Percentiles rank a stretch among this genome's conserved stretches.
Evolutionary conservation across 139 green algal genomes (phyloP).

Genomic region (Trebouxia sp.): DNA sequence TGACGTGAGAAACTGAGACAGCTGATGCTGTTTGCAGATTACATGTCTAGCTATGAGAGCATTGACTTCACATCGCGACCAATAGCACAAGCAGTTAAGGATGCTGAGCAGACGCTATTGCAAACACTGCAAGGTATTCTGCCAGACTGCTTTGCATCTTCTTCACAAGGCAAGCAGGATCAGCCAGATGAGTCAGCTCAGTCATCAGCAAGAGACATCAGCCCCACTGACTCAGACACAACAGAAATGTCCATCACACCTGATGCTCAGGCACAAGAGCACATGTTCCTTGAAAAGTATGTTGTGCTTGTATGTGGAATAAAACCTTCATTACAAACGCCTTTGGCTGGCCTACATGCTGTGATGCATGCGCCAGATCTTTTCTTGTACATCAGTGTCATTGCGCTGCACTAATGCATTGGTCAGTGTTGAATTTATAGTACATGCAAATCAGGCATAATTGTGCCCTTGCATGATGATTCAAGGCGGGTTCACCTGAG

Average conservation of each 20-base stretch:
- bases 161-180: not conserved
- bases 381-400: conserved; percentile 13
- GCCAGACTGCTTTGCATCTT: not conserved
- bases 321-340: conserved; percentile 8
- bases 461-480: too few relatives aligned
- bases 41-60: conserved; percentile 19
- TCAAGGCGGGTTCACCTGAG: too few relatives aligned
- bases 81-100: not conserved
- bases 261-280: not conserved
- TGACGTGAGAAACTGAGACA: not conserved
- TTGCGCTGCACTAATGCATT: not conserved
- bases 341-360: not conserved
- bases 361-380: conserved; percentile 11
- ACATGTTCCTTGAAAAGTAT: not conserved
- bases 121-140: not conserved
- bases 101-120: not conserved
- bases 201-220: too few relatives aligned
- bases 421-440: too few relatives aligned
- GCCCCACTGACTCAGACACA: too few relatives aligned
- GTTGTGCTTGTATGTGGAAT: conserved; percentile 1
- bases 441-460: not conserved
- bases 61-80: conserved; percentile 18
- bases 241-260: too few relatives aligned
- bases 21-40: not conserved
- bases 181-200: too few relatives aligned